These are phyloP conservation scores for Lyophyllum decastes DNA, from an alignment of 768 basidiomycete species.

Conservation along the genomic window DNA sequence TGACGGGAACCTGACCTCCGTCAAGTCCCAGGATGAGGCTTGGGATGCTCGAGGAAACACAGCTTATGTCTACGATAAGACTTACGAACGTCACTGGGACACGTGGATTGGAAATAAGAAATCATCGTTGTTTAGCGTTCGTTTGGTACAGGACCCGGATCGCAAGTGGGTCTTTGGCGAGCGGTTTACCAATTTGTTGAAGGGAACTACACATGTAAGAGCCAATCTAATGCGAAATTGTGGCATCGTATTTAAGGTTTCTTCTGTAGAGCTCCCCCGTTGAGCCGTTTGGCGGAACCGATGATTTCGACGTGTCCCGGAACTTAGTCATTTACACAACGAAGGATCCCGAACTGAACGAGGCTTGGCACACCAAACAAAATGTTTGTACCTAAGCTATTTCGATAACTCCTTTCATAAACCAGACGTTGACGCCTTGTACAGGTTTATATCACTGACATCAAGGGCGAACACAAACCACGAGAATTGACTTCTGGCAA, in stretches of 20 bases:
- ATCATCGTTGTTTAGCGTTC: conserved; percentile 70
- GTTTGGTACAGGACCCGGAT: conserved; percentile 47
- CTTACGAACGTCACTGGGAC: conserved; percentile 80
- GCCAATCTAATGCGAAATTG: background rate
- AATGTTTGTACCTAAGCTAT: conserved; percentile 46
- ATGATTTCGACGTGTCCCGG: conserved; percentile 76
- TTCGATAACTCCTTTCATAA: background rate
- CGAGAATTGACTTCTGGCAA: conserved; percentile 78
- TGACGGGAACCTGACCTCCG: conserved; percentile 71
- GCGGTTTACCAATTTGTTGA: conserved; percentile 59
- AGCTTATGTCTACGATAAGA: conserved; percentile 69
- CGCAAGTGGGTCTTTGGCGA: conserved; percentile 55
- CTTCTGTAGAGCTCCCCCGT: conserved; percentile 63
- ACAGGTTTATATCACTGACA: conserved; percentile 71
- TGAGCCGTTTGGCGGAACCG: conserved; percentile 84
- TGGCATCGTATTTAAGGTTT: conserved; percentile 1
- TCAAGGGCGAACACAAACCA: conserved; percentile 50
- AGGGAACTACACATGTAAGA: conserved; percentile 71
- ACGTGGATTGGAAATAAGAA: conserved; percentile 74
- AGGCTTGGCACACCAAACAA: conserved; percentile 88
- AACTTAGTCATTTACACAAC: conserved; percentile 79
- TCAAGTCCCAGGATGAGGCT: conserved; percentile 67
- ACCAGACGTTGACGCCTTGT: background rate
- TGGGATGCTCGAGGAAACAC: conserved; percentile 74
- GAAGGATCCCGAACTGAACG: conserved; percentile 77